Base-by-base conservation (phyloP, 208 protist species). In the Leishmania major region DNA sequence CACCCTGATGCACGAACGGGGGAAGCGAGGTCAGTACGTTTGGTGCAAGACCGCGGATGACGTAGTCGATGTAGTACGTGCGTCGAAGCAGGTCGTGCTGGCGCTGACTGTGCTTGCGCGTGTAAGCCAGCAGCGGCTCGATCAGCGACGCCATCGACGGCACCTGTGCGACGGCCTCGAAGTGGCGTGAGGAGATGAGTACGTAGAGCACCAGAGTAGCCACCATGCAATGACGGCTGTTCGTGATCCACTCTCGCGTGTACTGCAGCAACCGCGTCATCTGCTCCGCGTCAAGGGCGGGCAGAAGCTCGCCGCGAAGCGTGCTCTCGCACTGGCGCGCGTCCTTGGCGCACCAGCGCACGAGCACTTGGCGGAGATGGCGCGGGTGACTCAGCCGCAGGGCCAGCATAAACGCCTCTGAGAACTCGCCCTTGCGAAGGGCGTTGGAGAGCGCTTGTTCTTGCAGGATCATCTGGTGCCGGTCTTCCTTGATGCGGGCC, bases 61-160 rank as follows among this genome's bases (percentile, higher is more conserved):
- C 84, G 77, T 96, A 97, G 82, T 97, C 94, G 79, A 98, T 89
- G 86, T 97, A 97, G 85, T 98, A 97, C n/a, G 93, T 96, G 31
- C 91, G 91, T 10, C 90, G 89, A 77, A 97, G 88, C 78, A 93
- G 81, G 35, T 95, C 90, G 70, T 96, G 93, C 78, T 96, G 88
- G 17, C 96, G 94, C 77, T 94, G 93, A 53, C 91, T 95, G 91
- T 98, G 96, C 71, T 93, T 88, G 59, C 84, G 87, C 51, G 89
- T 87, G 94, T 98, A 97, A 55, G 94, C 89, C 19, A 97, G 84
- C 47, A 98, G 85, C n/a, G 94, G 89, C 86, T 96, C 94, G 0
- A 97, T 75, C n/a, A 97, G 87, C 37, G 72, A 81, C 3, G 82
- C 74, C 79, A 94, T 90, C 31, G 90, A 80, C 22, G 92, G 91